Conservation (phyloP, 495 filamentous ascomycete genomes). For the Hypoxylon rickii region DNA sequence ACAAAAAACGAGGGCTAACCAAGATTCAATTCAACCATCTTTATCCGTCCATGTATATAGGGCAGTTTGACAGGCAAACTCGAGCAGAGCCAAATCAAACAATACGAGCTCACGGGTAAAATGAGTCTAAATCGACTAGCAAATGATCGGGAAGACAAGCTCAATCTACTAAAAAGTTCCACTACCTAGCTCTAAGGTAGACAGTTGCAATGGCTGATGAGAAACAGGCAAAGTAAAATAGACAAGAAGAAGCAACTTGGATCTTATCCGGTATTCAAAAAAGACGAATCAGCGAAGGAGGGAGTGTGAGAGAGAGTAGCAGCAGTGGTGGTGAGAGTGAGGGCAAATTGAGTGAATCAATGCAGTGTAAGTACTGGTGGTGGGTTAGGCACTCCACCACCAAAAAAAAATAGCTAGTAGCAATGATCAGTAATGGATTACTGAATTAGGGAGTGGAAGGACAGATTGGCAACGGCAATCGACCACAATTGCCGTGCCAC, state of each 20-base stretch:
- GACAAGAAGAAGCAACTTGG: background rate
- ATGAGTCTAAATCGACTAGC: background rate
- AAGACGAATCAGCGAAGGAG: constrained; percentile 1
- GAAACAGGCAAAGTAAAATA: background rate
- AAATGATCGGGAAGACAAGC: constrained; percentile 2
- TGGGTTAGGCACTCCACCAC: too few species aligned
- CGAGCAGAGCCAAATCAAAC: constrained; percentile 2
- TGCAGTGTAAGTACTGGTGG: too few species aligned
- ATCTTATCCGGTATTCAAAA: constrained; percentile 10
- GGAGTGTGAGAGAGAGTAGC: background rate
- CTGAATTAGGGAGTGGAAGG: constrained; percentile 12
- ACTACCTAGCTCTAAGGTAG: background rate
- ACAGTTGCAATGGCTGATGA: background rate
- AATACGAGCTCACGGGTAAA: too few species aligned
- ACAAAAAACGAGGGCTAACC: constrained; percentile 11
- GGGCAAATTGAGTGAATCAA: background rate
- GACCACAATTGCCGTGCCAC: constrained; percentile 27
- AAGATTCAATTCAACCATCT: constrained; percentile 25
- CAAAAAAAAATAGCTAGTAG: too few species aligned
- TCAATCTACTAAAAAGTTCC: too few species aligned
- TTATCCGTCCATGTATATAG: constrained; percentile 3
- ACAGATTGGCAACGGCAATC: constrained; percentile 14
- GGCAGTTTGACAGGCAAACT: constrained; percentile 2
- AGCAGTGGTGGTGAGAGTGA: too few species aligned
- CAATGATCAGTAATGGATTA: constrained; percentile 2